Base-by-base conservation (phyloP, 768 basidiomycete species). In the Boletus barrowsii region DNA sequence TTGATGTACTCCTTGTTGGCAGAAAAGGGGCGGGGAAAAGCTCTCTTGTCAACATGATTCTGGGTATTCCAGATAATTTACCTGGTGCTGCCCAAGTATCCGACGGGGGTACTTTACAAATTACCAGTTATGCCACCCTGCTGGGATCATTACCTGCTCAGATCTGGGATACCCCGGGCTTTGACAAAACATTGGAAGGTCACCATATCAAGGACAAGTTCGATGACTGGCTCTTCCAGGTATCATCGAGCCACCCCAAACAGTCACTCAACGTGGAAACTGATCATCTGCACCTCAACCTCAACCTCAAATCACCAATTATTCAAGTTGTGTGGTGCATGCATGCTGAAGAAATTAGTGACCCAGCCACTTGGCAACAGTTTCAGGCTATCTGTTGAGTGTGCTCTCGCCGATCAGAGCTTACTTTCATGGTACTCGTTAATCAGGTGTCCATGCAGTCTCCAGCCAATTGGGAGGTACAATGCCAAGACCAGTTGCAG, bases 161-260 rank as follows among this genome's bases (percentile, higher is more conserved):
- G 41, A 14, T 44, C n/a, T 51, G 50, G 50, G 50, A 51, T 18
- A 51, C 50, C 17, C 47, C 36, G 1, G 47, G 47, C 24, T 40
- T 49, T 13, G 47, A 40, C 11, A 10, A 18, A 10, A 9, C 26
- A 30, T 13, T 24, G 6, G 46, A 47, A 9, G 2, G 17, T 7
- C 33, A 15, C 11, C 3, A 30, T 20, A 1, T 49, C 5, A 7
- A 8, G 13, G 11, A 18, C 3, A 29, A 29, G 10, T 26, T 37
- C 36, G 29, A 48, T 8, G n/a, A 15, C 8, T 49, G 37, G 47
- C 37, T 30, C 20, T 17, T 15, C 2, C 37, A 29, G n/a, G 18
- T 49, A 9, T 39, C 37, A 9, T 30, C 26, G 3, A 40, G 47
- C 47, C 29, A 29, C 29, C 8, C 29, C 29, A 9, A 29, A 29